These are phyloP conservation scores for Coemansia sp. DNA, from an alignment of 192 early-diverging fungal genomes.

Conservation along the genomic window DNA sequence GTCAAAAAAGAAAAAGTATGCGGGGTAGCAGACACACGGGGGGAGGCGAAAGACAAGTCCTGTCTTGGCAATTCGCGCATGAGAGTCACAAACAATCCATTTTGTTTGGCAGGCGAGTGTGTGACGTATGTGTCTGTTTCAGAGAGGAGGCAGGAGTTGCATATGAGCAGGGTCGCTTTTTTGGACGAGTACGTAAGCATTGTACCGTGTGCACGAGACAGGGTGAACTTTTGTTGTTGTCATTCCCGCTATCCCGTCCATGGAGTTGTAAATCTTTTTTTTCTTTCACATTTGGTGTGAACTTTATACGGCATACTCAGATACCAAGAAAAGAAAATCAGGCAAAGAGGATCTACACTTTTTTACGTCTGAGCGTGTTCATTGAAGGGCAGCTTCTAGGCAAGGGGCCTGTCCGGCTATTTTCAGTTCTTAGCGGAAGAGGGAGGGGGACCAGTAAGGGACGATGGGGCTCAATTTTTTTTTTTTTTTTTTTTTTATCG, in stretches of 20 bases:
- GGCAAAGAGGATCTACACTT: neutral
- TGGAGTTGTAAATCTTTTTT: too few relatives aligned
- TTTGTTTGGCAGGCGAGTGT: too few relatives aligned
- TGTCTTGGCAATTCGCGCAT: neutral
- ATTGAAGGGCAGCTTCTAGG: neutral
- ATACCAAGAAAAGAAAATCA: neutral
- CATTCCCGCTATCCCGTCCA: too few relatives aligned
- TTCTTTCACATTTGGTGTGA: too few relatives aligned
- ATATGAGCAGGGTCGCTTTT: too few relatives aligned
- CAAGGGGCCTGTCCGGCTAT: constrained; percentile 2
- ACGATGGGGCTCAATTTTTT: neutral
- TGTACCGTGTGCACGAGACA: too few relatives aligned
- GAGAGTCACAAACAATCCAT: neutral
- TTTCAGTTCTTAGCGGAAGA: neutral
- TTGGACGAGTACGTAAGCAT: too few relatives aligned
- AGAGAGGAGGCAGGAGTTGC: too few relatives aligned
- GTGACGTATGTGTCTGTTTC: too few relatives aligned
- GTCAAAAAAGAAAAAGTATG: neutral
- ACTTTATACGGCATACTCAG: neutral
- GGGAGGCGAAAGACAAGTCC: neutral
- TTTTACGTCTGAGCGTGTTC: neutral
- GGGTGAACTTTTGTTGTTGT: too few relatives aligned
- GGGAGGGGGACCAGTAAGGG: neutral
- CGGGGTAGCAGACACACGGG: constrained; percentile 1
- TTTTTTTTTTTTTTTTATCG: neutral